Percentiles rank a stretch among this genome's conserved stretches.
Evolutionary conservation across 1,284 basidiomycete species (phyloP).

Genomic region (Malassezia arunalokei): DNA sequence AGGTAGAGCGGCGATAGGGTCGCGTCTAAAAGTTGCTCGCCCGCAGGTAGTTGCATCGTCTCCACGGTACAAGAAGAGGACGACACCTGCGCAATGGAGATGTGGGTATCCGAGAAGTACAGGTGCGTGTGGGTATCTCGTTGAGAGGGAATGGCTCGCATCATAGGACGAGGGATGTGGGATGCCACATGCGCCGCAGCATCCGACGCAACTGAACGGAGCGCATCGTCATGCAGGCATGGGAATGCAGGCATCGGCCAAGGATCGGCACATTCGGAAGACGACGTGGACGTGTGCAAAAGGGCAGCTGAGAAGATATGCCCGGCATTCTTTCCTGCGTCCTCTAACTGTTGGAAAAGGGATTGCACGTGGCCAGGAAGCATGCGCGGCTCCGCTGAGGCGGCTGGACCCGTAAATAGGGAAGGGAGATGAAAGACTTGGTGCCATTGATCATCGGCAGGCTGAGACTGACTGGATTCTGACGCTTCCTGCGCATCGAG

Average conservation of each 20-base stretch:
- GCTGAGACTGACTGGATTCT: background rate
- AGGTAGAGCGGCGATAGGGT: background rate
- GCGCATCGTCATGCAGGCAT: background rate
- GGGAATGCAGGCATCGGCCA: background rate
- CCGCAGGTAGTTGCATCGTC: background rate
- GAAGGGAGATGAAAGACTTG: background rate
- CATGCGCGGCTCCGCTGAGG: background rate
- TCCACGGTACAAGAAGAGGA: background rate
- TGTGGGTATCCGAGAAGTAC: background rate
- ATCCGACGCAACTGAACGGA: background rate
- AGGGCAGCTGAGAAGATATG: background rate
- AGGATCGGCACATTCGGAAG: background rate
- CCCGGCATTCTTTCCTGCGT: background rate
- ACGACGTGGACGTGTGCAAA: background rate
- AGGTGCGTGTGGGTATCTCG: background rate
- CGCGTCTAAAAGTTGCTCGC: background rate
- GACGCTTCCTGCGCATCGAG: background rate
- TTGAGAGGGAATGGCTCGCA: background rate
- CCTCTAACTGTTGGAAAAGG: background rate
- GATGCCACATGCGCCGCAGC: background rate
- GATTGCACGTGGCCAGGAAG: conserved; percentile 9
- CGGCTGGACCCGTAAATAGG: conserved; percentile 8
- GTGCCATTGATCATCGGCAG: background rate
- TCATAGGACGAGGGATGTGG: background rate
- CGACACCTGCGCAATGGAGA: background rate